phyloP scores from a whole-genome alignment of 2,329 filamentous ascomycete species.

The Botrytis porri region DNA sequence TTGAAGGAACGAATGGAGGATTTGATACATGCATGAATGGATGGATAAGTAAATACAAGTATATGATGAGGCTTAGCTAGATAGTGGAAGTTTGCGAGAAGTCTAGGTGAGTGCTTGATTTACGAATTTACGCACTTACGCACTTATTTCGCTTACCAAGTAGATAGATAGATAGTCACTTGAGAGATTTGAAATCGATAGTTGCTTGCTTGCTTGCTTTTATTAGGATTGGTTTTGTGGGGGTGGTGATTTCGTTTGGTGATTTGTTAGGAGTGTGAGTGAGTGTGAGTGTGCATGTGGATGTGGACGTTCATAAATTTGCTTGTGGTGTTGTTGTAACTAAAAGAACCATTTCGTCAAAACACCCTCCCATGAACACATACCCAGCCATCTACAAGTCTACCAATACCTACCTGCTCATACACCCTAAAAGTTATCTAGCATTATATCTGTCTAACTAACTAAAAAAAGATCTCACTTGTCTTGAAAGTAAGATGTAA shows the following conservation, averaged over 20 bases:
- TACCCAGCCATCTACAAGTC: too few relatives aligned
- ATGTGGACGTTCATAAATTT: too few relatives aligned
- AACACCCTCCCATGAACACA: too few relatives aligned
- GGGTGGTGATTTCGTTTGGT: background rate
- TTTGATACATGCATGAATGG: background rate
- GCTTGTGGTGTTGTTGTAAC: too few relatives aligned
- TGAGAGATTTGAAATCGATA: background rate
- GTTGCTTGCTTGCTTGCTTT: background rate
- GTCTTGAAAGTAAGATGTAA: too few relatives aligned
- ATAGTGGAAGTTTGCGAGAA: background rate
- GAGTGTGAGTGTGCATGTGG: background rate
- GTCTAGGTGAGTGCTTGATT: background rate
- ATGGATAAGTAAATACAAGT: background rate
- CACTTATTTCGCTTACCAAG: background rate
- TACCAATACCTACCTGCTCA: rapidly evolving
- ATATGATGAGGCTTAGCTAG: background rate
- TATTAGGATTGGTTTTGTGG: background rate
- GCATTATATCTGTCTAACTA: too few relatives aligned
- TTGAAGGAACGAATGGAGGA: background rate
- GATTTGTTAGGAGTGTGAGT: too few relatives aligned
- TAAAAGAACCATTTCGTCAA: too few relatives aligned
- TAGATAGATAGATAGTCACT: background rate
- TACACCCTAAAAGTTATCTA: too few relatives aligned
- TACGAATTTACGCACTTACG: too few relatives aligned
- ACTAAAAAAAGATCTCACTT: too few relatives aligned